A percentile compares a stretch with the other conserved stretches of the same genome.
These are phyloP conservation scores for Dissophora globulifera DNA, from an alignment of 192 early-diverging fungal species.

Conservation along the genomic window DNA sequence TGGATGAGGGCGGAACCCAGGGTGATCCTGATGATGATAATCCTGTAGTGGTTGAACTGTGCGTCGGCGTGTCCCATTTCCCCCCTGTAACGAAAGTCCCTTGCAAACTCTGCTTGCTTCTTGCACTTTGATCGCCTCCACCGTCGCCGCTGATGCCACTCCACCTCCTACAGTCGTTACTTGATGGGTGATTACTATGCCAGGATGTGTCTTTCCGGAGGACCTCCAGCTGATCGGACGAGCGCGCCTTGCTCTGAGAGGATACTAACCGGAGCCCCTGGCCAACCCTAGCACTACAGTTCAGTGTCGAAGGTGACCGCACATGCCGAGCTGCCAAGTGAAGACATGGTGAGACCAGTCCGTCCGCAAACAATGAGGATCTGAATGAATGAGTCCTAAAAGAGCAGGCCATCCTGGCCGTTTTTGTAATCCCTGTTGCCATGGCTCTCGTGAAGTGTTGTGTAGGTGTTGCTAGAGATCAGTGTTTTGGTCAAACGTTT, in stretches of 20 bases:
- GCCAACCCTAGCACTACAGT: background rate
- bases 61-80: conserved; percentile 1
- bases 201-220: background rate
- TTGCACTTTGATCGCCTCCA: background rate
- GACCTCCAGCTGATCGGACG: background rate
- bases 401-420: too few relatives aligned
- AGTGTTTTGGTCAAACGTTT: too few relatives aligned
- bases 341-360: background rate
- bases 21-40: background rate
- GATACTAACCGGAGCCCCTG: conserved; percentile 4
- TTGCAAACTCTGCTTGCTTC: background rate
- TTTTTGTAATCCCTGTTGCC: too few relatives aligned
- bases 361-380: background rate
- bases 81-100: conserved; percentile 15
- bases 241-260: background rate
- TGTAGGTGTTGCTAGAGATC: background rate
- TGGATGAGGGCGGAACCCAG: background rate
- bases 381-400: conserved; percentile 1
- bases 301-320: too few relatives aligned
- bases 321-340: background rate
- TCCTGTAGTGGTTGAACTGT: background rate
- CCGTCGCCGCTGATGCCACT: background rate
- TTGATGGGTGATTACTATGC: too few relatives aligned
- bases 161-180: background rate
- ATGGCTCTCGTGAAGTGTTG: conserved; percentile 3